Conservation (phyloP, 148 eudicot species). For the Vaccinium corymbosum region DNA sequence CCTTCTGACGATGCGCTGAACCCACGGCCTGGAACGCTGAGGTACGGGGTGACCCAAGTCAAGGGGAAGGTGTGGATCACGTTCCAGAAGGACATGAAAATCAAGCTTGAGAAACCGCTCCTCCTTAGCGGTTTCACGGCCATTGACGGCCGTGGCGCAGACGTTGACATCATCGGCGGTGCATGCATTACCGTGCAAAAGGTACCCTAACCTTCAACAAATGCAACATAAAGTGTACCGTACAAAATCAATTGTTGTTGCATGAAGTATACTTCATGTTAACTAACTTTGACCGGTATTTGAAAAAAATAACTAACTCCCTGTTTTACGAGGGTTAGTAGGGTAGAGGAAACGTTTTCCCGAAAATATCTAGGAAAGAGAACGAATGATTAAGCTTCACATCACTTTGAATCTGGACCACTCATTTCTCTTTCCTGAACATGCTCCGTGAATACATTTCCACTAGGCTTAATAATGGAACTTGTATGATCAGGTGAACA, state of each 20-base stretch:
- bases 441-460: neutral
- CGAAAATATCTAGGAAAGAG: no score
- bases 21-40: constrained; percentile 63
- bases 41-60: constrained; percentile 55
- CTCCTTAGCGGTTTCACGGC: constrained; percentile 54
- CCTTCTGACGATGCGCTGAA: constrained; percentile 44
- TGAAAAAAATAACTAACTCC: neutral
- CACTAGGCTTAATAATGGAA: neutral
- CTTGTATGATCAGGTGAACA: constrained; percentile 34
- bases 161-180: constrained; percentile 45
- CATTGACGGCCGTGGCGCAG: constrained; percentile 67
- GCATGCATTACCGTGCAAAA: constrained; percentile 48
- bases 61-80: constrained; percentile 64
- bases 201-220: constrained; percentile 27
- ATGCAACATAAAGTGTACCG: no score
- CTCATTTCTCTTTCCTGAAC: no score
- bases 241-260: no score
- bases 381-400: no score
- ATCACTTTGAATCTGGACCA: no score
- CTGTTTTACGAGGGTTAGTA: no score
- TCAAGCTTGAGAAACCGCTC: constrained; percentile 53
- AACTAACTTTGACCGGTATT: neutral
- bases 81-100: constrained; percentile 56
- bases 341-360: no score
- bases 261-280: no score